Base-by-base conservation (phyloP, 2,329 filamentous ascomycete genomes). In the Gaeumannomyces sp. region DNA sequence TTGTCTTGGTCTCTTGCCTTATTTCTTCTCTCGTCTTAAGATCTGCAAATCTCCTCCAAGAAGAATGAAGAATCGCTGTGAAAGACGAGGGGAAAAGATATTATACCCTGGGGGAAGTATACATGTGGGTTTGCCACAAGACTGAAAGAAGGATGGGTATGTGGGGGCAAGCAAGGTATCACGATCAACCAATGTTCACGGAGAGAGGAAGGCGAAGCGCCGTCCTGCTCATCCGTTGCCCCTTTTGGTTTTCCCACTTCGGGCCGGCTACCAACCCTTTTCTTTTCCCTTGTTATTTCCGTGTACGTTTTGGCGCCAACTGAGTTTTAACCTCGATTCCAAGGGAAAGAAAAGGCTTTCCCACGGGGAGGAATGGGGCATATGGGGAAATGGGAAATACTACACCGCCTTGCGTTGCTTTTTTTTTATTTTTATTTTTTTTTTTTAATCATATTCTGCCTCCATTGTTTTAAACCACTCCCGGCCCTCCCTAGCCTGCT, bases 381-480 rank as follows among this genome's bases (percentile, higher is more conserved):
- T 53, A n/a, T n/a, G 45, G 45, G 22, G 45, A 53, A 53, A 53
- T 53, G 45, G 57, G 57, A 28, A 28, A 59, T 31, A 28, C 57
- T 59, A 31, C 57, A 59, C 27, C 29, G 29, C 59, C 59, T 38
- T 33, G 22, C 19, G 59, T 59, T 31, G 29, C 33, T 29, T 60
- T 31, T 60, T 60, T 33, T 35, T 35, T 33, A 35, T 33, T 35
- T 35, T 33, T 53, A n/a, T n/a, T n/a, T 29, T 60, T 31, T 60
- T 60, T 33, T 35, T 35, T 33, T 53, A n/a, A 53, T 53, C 45
- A n/a, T 50, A 50, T 50, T 8, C 19, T 50, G 8, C 11, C 19
- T 50, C 19, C 45, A 1, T 50, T 50, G 45, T 50, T 14, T 14
- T 45, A 16, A 45, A 22, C 38, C 38, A 19, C 38, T 19, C 13